A percentile compares a stretch with the other conserved stretches of the same genome.
Conservation (phyloP, 2,329 filamentous ascomycete genomes). For the Coniochaeta prunicola region DNA sequence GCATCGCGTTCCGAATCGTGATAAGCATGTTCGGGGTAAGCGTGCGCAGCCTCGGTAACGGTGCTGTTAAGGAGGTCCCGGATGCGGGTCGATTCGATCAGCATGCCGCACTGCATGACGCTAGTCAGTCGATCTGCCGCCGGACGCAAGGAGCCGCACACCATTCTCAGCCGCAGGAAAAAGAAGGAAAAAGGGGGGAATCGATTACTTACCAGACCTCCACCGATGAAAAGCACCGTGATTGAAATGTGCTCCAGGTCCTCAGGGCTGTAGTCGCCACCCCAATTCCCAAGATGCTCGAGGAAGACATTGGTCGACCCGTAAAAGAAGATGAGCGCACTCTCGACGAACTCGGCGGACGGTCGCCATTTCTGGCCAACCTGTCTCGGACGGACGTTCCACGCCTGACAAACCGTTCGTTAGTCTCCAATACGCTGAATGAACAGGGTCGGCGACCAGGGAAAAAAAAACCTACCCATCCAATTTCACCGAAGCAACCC, state of each 20-base stretch:
- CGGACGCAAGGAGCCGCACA: not conserved
- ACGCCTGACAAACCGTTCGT: constrained; percentile 50
- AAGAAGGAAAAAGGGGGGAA: not conserved
- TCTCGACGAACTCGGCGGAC: constrained; percentile 84
- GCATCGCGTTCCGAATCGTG: constrained; percentile 38
- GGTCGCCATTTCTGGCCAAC: constrained; percentile 58
- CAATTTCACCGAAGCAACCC: constrained; percentile 81
- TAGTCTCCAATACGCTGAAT: not conserved
- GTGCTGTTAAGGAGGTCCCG: constrained; percentile 58
- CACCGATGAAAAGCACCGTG: constrained; percentile 87
- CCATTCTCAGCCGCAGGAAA: constrained; percentile 3
- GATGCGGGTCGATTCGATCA: constrained; percentile 68
- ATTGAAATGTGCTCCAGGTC: constrained; percentile 93
- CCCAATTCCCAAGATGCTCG: constrained; percentile 74
- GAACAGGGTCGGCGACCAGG: not conserved
- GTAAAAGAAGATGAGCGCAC: constrained; percentile 83
- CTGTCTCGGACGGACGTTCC: constrained; percentile 70
- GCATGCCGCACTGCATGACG: constrained; percentile 62
- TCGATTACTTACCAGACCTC: constrained; percentile 61
- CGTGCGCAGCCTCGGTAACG: constrained; percentile 27
- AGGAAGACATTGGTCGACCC: constrained; percentile 87
- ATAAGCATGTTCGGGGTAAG: constrained; percentile 22
- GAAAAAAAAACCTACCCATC: constrained; percentile 54
- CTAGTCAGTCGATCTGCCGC: not conserved
- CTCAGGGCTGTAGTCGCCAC: constrained; percentile 62